Evolutionary conservation across 2,329 filamentous ascomycete genomes (phyloP).

Genomic region (Cordyceps fumosorosea): DNA sequence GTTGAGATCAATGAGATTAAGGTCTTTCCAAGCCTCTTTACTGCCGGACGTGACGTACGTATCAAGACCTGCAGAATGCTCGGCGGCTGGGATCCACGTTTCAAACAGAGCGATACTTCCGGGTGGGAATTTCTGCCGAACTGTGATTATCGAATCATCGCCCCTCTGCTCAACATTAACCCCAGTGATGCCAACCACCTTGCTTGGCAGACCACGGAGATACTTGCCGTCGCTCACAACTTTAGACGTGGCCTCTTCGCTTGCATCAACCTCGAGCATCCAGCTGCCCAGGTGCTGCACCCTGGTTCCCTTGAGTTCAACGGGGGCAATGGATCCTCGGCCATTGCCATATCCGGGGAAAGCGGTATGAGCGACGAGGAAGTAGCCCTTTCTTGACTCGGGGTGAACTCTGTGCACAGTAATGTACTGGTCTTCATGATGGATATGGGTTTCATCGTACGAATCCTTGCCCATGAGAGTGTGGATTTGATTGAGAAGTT

Average conservation of each 20-base stretch:
- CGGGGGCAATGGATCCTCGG: slow-evolving; percentile 72
- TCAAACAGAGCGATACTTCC: slow-evolving; percentile 94
- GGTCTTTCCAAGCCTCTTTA: slow-evolving; percentile 66
- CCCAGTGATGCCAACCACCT: slow-evolving; percentile 66
- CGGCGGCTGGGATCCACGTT: slow-evolving; percentile 86
- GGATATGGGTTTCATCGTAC: slow-evolving; percentile 92
- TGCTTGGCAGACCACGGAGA: slow-evolving; percentile 77
- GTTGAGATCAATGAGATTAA: slow-evolving; percentile 79
- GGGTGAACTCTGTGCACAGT: slow-evolving; percentile 95
- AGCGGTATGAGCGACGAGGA: slow-evolving; percentile 91
- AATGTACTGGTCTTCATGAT: slow-evolving; percentile 93
- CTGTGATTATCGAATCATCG: slow-evolving; percentile 70
- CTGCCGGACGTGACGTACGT: slow-evolving; percentile 79
- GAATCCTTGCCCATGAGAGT: slow-evolving; percentile 91
- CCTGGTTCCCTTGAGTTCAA: slow-evolving; percentile 75
- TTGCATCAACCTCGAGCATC: slow-evolving; percentile 83
- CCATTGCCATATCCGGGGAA: slow-evolving; percentile 86
- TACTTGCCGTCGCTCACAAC: slow-evolving; percentile 62
- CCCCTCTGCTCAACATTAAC: slow-evolving; percentile 66
- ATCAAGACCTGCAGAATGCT: slow-evolving; percentile 78
- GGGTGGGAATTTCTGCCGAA: slow-evolving; percentile 79
- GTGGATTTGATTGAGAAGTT: slow-evolving; percentile 89
- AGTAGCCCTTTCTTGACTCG: slow-evolving; percentile 85
- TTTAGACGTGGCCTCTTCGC: slow-evolving; percentile 58
- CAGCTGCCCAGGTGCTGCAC: slow-evolving; percentile 84